phyloP scores from a whole-genome alignment of 768 basidiomycete species.

The Crepidotus variabilis region DNA sequence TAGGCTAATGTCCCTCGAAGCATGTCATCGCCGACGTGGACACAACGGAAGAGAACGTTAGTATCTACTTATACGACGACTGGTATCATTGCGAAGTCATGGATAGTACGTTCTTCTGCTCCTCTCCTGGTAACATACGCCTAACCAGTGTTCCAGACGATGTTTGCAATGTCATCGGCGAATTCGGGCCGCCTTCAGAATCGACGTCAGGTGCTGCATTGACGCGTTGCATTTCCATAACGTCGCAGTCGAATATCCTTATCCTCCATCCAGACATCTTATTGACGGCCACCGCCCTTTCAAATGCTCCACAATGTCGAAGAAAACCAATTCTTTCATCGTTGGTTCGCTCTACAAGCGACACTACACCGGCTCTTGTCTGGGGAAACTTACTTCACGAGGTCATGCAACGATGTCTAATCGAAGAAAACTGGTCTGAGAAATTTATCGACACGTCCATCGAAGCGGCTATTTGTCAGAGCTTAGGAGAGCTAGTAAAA shows the following conservation, averaged over 20 bases:
- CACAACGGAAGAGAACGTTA: slow-evolving; percentile 32
- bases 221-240: slow-evolving; percentile 50
- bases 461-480: slow-evolving; percentile 47
- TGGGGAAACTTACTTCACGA: slow-evolving; percentile 96
- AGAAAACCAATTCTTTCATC: slow-evolving; percentile 82
- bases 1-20: slow-evolving; percentile 22
- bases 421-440: slow-evolving; percentile 57
- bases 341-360: slow-evolving; percentile 55
- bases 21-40: slow-evolving; percentile 37
- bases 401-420: slow-evolving; percentile 80
- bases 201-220: slow-evolving; percentile 31
- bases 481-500: slow-evolving; percentile 60
- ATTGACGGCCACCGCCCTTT: slow-evolving; percentile 85
- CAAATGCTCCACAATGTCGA: slow-evolving; percentile 76
- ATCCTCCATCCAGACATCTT: slow-evolving; percentile 93
- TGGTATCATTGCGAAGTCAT: slow-evolving; percentile 68
- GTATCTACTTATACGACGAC: slow-evolving; percentile 69
- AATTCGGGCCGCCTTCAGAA: slow-evolving; percentile 24
- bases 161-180: slow-evolving; percentile 72
- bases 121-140: background rate
- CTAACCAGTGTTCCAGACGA: slow-evolving; percentile 56
- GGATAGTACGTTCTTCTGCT: slow-evolving; percentile 38
- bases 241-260: slow-evolving; percentile 61
- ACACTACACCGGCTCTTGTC: slow-evolving; percentile 63
- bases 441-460: slow-evolving; percentile 58